Evolutionary conservation across 2,329 filamentous ascomycete genomes (phyloP).

Genomic region (Colletotrichum sp.): DNA sequence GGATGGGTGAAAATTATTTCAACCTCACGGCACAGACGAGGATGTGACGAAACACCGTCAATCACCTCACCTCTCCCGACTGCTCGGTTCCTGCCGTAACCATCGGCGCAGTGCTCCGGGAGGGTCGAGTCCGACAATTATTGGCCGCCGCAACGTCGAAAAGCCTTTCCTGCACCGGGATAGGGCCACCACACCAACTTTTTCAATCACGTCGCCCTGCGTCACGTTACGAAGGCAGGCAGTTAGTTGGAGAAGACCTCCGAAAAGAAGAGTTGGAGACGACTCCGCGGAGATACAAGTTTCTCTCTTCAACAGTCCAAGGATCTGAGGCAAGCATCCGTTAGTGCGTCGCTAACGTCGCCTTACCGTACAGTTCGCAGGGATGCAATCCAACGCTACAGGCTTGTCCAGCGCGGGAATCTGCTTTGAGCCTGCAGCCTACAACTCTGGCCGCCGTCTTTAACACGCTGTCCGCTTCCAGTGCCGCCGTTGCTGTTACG

Average conservation of each 20-base stretch:
- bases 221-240: not conserved
- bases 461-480: not conserved
- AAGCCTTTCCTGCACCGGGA: constrained; percentile 4
- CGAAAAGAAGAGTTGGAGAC: not conserved
- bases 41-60: constrained; percentile 15
- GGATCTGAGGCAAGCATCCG: constrained; percentile 17
- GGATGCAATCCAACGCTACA: constrained; percentile 7
- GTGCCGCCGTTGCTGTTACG: not conserved
- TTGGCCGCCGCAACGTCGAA: not conserved
- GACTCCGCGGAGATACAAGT: constrained; percentile 16
- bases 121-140: not conserved
- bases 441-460: not conserved
- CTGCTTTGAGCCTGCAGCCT: not conserved
- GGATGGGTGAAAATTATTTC: constrained; percentile 2
- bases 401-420: not conserved
- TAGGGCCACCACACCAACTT: not conserved
- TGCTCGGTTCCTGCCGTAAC: constrained; percentile 15
- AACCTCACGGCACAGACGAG: not conserved
- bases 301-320: not conserved
- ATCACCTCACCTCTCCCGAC: constrained; percentile 2
- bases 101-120: not conserved
- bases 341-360: constrained; percentile 17
- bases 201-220: not conserved
- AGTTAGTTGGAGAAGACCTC: not conserved
- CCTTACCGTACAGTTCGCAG: constrained; percentile 12